Evolutionary conservation across 208 protist species (phyloP), one percentile per base, ranked within the genome.

Genomic region (Acanthamoeba comandoni): DNA sequence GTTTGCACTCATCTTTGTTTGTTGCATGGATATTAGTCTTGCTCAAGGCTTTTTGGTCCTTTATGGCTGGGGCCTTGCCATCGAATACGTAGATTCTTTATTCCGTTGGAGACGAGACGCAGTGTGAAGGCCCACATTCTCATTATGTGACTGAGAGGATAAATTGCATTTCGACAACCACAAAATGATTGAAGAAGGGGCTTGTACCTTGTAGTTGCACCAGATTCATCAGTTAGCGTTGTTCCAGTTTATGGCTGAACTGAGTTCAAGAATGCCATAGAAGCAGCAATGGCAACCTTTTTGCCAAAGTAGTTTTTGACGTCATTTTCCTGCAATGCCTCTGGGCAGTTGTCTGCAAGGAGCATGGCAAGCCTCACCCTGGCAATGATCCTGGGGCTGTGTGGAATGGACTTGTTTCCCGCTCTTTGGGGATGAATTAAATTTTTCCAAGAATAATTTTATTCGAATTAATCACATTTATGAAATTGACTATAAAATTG

Each of bases 241-340:
- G 84, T 22, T 12, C 92, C 92, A 49, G 92, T 85, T 15, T 92
- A 57, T 48, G 86, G 26, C 77, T 92, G 31, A 13, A 96, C 89
- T 55, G 94, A 92, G 69, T 95, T 95, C 24, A 87, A 88, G 29
- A 99, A 99, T 95, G 99, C 97, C 96, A 99, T 99, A 49, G 96
- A 98, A 4, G 99, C 99, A 95, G 99, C 99, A 86, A 99, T 99
- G 2, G 99, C 99, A 51, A 99, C 91, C 57, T 92, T 91, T 62
- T 91, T 52, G 17, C 98, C 98, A 95, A 99, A 99, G 92, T 98
- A 99, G 87, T 96, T 98, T 89, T 99, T 98, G 22, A 99, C 95
- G 87, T 98, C 95, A 67, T 96, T 95, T 77, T 99, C 97, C 88
- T 95, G 96, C 67, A 99, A 96, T 13, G 97, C 94, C 17, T 90